phyloP scores from a whole-genome alignment of 257 asterid species.

The Penstemon newberryi region DNA sequence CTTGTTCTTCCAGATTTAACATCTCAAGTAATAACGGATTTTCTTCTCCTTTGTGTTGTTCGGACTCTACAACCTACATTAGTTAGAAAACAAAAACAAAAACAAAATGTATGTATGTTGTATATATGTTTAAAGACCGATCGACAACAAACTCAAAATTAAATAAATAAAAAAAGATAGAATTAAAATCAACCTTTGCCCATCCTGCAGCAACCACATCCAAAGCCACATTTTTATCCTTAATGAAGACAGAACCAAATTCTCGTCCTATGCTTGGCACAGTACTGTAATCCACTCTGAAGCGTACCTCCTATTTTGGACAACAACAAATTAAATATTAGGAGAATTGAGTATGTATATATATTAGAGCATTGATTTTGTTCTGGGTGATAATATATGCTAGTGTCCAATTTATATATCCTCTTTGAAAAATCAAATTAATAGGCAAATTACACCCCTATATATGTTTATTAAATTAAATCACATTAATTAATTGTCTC shows the following conservation, averaged over 20 bases:
- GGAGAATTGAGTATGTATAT: too few species aligned
- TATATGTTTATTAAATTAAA: too few species aligned
- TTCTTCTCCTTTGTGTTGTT: constrained; percentile 89
- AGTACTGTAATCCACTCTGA: constrained; percentile 77
- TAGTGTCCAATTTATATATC: too few species aligned
- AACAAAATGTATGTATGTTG: too few species aligned
- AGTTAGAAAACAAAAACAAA: not conserved
- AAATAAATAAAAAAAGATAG: not conserved
- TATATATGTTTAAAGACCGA: not conserved
- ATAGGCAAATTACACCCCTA: too few species aligned
- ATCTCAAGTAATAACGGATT: constrained; percentile 73
- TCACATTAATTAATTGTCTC: too few species aligned
- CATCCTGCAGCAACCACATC: constrained; percentile 92
- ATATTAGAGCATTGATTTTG: too few species aligned
- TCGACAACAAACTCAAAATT: not conserved
- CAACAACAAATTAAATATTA: not conserved
- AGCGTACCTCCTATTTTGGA: constrained; percentile 68
- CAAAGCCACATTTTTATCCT: constrained; percentile 68
- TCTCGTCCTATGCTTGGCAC: constrained; percentile 87
- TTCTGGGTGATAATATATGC: too few species aligned
- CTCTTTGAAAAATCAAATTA: too few species aligned
- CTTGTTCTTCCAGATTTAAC: constrained; percentile 79
- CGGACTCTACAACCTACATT: constrained; percentile 84
- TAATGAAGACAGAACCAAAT: constrained; percentile 87
- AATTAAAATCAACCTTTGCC: constrained; percentile 66